Base-by-base conservation (phyloP, 768 basidiomycete genomes). In the Mycena venus region DNA sequence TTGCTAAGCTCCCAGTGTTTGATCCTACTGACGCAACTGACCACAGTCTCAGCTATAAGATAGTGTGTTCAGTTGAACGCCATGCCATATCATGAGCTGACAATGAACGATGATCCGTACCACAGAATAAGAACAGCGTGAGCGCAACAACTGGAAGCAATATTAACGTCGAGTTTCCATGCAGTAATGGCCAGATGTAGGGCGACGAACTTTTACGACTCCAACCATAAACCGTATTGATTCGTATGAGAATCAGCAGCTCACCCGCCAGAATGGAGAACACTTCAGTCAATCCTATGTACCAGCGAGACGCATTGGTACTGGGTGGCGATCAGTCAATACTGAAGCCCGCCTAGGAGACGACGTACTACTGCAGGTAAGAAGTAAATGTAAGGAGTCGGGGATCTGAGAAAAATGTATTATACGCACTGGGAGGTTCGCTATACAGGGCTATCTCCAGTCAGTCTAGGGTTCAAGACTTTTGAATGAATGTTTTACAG, bases 181-280 rank as follows among this genome's bases (percentile, higher is more conserved):
- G 31, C 31, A 32, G 36, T 38, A n/a, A 19, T 14, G 3, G 32
- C 31, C 29, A 58, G 34, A 34, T 21, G 8, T 21, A 21, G 32
- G 32, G 32, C n/a, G 56, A 58, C 32, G 10, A 21, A 58, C 56
- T 34, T 58, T 58, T 32, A n/a, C 34, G 29, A 21, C 47, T 51
- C 64, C 64, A 65, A 11, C 64, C 64, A 65, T 65, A 65, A 36
- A 65, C 64, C 8, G 64, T 17, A 21, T 65, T 65, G 19, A 65
- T 34, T 36, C 64, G 64, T 19, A 65, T 29, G 64, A 65, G 63
- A 23, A 65, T 53, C 10, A 65, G 31, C 10, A 65, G 63, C 44
- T 65, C 63, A 15, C 63, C 63, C 12, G 44, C n/a, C n/a, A 65
- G 31, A 34, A 65, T 65, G 11, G 63, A 49, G 29, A 65, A 34